These are phyloP conservation scores for Lanmaoa pseudosensibilis DNA, from an alignment of 768 basidiomycete genomes.

Conservation along the genomic window DNA sequence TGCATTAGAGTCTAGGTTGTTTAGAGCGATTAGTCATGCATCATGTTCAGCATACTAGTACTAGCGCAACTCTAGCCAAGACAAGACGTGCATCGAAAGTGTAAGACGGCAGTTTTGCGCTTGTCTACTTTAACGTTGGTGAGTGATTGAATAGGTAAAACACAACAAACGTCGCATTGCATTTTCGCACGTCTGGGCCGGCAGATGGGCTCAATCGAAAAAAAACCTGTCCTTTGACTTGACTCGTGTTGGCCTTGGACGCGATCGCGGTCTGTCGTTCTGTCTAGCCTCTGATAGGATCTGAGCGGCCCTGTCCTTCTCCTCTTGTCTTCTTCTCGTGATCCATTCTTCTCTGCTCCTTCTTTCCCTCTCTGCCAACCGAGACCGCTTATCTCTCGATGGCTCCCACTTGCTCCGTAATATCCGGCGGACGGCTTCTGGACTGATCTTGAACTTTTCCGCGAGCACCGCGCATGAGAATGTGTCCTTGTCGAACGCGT, in stretches of 20 bases:
- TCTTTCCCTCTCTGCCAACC: slow-evolving; percentile 52
- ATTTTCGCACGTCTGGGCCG: slow-evolving; percentile 14
- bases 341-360: slow-evolving; percentile 41
- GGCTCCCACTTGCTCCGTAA: slow-evolving; percentile 75
- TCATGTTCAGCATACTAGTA: too few relatives aligned
- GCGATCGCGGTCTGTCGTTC: slow-evolving; percentile 11
- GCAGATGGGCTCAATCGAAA: slow-evolving; percentile 38
- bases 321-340: slow-evolving; percentile 41
- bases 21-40: slow-evolving; percentile 3
- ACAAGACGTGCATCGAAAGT: not conserved
- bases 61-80: not conserved
- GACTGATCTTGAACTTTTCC: slow-evolving; percentile 73
- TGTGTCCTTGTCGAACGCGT: slow-evolving; percentile 58
- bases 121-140: not conserved
- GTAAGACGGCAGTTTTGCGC: slow-evolving; percentile 7
- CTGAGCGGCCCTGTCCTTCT: slow-evolving; percentile 40
- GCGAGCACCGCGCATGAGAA: slow-evolving; percentile 72
- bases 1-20: slow-evolving; percentile 1
- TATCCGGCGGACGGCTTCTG: slow-evolving; percentile 79
- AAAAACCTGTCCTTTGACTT: slow-evolving; percentile 39
- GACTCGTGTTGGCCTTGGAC: slow-evolving; percentile 23
- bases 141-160: not conserved
- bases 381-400: slow-evolving; percentile 49
- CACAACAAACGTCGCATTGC: not conserved
- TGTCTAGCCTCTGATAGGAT: slow-evolving; percentile 26